A percentile compares a stretch with the other conserved stretches of the same genome.
Evolutionary conservation across 768 basidiomycete species (phyloP).

Genomic region (Mycena olivaceomarginata): DNA sequence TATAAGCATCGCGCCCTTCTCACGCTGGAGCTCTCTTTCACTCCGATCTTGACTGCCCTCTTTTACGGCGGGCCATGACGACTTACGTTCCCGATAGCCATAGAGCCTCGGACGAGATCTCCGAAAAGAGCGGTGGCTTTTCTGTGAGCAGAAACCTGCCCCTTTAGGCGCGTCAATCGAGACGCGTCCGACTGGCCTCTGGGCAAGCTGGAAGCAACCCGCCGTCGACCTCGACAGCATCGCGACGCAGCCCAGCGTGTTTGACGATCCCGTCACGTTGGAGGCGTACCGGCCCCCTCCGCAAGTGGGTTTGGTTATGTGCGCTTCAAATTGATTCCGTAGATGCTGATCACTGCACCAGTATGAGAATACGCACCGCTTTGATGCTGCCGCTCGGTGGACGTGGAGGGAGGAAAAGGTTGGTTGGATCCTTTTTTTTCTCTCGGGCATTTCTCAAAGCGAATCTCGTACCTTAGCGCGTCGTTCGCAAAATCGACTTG

Average conservation of each 20-base stretch:
- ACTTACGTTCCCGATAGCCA: slow-evolving; percentile 30
- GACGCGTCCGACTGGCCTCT: slow-evolving; percentile 50
- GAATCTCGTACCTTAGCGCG: slow-evolving; percentile 52
- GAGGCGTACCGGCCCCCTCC: slow-evolving; percentile 72
- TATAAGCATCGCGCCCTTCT: not conserved
- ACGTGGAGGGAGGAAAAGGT: slow-evolving; percentile 82
- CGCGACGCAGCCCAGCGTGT: slow-evolving; percentile 79
- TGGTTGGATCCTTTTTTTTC: slow-evolving; percentile 34
- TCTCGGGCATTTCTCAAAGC: not conserved
- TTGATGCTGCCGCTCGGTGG: slow-evolving; percentile 81
- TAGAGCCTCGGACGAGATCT: slow-evolving; percentile 24
- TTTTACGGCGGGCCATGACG: slow-evolving; percentile 12
- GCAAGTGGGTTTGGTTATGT: slow-evolving; percentile 20
- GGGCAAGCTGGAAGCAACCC: slow-evolving; percentile 51
- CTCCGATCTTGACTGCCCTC: not conserved
- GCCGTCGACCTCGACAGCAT: slow-evolving; percentile 67
- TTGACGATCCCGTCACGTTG: slow-evolving; percentile 72
- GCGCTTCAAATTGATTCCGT: no score
- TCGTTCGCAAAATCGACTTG: slow-evolving; percentile 78
- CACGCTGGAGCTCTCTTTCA: not conserved
- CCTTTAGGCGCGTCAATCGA: slow-evolving; percentile 55
- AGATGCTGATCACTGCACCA: not conserved
- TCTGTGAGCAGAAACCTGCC: slow-evolving; percentile 48
- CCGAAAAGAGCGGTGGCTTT: slow-evolving; percentile 27
- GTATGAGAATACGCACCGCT: slow-evolving; percentile 79